Conservation (phyloP, 1,139 yeast genomes). For the Kluyveromyces sp. region DNA sequence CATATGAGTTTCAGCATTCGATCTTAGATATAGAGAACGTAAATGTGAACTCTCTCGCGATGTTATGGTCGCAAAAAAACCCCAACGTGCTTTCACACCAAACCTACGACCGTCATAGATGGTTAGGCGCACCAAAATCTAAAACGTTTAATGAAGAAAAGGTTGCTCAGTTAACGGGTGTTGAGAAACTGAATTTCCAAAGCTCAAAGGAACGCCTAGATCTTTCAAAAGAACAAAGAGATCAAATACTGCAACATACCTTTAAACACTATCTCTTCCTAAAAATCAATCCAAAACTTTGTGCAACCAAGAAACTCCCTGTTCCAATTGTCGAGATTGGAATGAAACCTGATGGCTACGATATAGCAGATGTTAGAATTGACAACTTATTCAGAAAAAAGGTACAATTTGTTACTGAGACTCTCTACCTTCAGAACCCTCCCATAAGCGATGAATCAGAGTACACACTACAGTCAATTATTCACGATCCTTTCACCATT, state of each 20-base stretch:
- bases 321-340: slow-evolving; percentile 20
- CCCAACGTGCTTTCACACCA: slow-evolving; percentile 8
- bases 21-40: slow-evolving; percentile 13
- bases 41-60: slow-evolving; percentile 9
- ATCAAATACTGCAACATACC: slow-evolving; percentile 8
- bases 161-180: neutral
- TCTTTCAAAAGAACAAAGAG: neutral
- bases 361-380: slow-evolving; percentile 15
- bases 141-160: neutral
- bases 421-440: slow-evolving; percentile 13
- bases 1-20: slow-evolving; percentile 16
- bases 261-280: slow-evolving; percentile 17
- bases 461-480: slow-evolving; percentile 9
- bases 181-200: neutral
- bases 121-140: slow-evolving; percentile 7
- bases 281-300: slow-evolving; percentile 12
- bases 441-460: slow-evolving; percentile 11
- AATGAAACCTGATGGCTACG: slow-evolving; percentile 18
- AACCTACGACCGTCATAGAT: slow-evolving; percentile 10
- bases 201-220: neutral
- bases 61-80: slow-evolving; percentile 12
- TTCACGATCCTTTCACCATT: slow-evolving; percentile 5
- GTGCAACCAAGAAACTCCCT: slow-evolving; percentile 13
- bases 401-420: slow-evolving; percentile 9
- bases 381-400: slow-evolving; percentile 15